phyloP scores from a whole-genome alignment of 2,329 filamentous ascomycete genomes.

The Mollisia scopiformis region DNA sequence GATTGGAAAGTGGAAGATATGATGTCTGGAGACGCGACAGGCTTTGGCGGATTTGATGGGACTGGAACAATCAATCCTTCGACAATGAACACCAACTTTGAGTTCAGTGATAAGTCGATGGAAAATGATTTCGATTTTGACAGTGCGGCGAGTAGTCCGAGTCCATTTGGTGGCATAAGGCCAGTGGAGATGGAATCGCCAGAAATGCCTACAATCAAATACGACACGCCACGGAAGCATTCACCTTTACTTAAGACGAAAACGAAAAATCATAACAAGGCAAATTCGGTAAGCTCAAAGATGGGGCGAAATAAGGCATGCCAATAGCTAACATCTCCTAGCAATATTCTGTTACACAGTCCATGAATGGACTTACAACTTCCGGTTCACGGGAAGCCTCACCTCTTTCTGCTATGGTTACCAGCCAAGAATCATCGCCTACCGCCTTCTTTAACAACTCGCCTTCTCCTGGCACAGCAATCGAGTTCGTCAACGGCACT shows the following conservation, averaged over 20 bases:
- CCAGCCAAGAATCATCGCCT: conserved; percentile 57
- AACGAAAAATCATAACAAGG: conserved; percentile 42
- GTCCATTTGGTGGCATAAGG: conserved; percentile 36
- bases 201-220: conserved; percentile 45
- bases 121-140: conserved; percentile 59
- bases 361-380: conserved; percentile 52
- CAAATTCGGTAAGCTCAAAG: conserved; percentile 44
- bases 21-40: conserved; percentile 39
- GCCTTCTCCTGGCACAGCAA: conserved; percentile 47
- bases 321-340: conserved; percentile 38
- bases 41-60: conserved; percentile 41
- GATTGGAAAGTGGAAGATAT: conserved; percentile 48
- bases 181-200: conserved; percentile 43
- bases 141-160: conserved; percentile 60
- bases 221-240: conserved; percentile 35
- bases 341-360: conserved; percentile 55
- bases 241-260: conserved; percentile 30
- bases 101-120: conserved; percentile 49
- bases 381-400: conserved; percentile 56
- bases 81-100: conserved; percentile 37
- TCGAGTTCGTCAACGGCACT: conserved; percentile 43
- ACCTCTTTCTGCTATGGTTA: conserved; percentile 53
- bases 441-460: conserved; percentile 49
- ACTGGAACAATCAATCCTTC: conserved; percentile 43
- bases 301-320: conserved; percentile 2